Conservation (phyloP, 768 basidiomycete species). For the Psilocybe subaeruginosa region DNA sequence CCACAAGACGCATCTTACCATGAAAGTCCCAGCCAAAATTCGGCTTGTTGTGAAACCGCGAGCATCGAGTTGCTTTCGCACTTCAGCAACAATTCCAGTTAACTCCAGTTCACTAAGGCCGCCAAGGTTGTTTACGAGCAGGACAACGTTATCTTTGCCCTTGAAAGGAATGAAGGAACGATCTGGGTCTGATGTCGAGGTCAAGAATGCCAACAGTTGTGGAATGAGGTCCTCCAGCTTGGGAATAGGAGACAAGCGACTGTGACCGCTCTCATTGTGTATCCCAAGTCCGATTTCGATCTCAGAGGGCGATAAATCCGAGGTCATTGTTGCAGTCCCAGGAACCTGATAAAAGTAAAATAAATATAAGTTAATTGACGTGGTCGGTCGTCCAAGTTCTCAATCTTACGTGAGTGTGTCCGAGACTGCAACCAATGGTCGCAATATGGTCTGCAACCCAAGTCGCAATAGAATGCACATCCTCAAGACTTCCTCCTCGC, state of each 20-base stretch:
- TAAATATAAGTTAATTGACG: background rate
- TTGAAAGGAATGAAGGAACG: constrained; percentile 77
- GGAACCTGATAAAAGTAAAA: constrained; percentile 59
- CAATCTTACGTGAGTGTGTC: constrained; percentile 81
- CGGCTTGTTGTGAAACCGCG: constrained; percentile 62
- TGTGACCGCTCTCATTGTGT: constrained; percentile 85
- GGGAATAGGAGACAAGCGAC: constrained; percentile 71
- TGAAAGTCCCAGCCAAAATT: constrained; percentile 80
- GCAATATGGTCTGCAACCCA: constrained; percentile 69
- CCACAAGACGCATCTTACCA: constrained; percentile 50
- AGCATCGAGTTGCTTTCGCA: constrained; percentile 53
- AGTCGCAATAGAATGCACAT: constrained; percentile 68
- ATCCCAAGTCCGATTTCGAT: constrained; percentile 92
- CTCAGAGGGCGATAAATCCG: constrained; percentile 61
- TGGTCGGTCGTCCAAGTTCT: background rate
- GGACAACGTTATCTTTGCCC: constrained; percentile 70
- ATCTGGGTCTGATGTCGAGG: constrained; percentile 73
- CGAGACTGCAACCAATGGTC: constrained; percentile 86
- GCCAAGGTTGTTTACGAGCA: constrained; percentile 89
- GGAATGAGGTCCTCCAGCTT: constrained; percentile 69
- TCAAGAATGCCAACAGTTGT: constrained; percentile 71
- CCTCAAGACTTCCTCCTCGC: constrained; percentile 65
- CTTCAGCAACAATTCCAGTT: constrained; percentile 66
- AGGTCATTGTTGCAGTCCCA: constrained; percentile 63
- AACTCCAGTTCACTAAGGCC: constrained; percentile 86